Evolutionary conservation across 805 yeast species (phyloP), one percentile per base, ranked within the genome.

Genomic region (Teunomyces tritomae): DNA sequence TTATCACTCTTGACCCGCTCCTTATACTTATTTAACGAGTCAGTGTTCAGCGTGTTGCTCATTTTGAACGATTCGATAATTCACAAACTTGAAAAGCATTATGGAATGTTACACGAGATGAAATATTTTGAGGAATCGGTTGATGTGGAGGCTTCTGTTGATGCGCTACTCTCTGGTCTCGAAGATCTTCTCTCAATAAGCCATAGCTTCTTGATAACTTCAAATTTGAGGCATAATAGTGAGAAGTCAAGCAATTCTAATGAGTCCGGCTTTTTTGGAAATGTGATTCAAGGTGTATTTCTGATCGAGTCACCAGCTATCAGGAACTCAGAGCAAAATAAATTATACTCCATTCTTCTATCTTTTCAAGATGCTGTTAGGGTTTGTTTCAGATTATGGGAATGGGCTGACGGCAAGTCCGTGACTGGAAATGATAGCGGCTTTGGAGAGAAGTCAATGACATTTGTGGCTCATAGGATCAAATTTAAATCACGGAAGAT

Each of bases 251-350:
- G 35, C 14, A 36, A 36, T 11, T 41, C 52, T 2, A 47, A 34
- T 3, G 80, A 78, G 36, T 62, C 77, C 20, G 80, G 89, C 16
- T 78, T 84, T 64, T 73, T 87, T 43, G 85, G 85, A 0, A 77
- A 78, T 46, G 85, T 83, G 20, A 85, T 87, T 46, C 87, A 85
- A 52, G 94, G 94, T 1, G 95, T 87, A 0, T 85, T 87, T 58
- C 85, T 80, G 47, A 79, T 83, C 10, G 95, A 87, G 52, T 74
- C 87, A 0, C 86, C 85, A 0, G 70, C 73, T 48, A 65, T 75
- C 29, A 57, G 78, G 45, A 67, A 78, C 14, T 74, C 78, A 10
- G 80, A 77, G 28, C 79, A 77, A 39, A 78, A 74, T 47, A 82
- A 81, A 51, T 65, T 84, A 16, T 71, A 77, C 49, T 74, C 84